Base-by-base conservation (phyloP, 208 protist species). In the Trichomonas tenax region DNA sequence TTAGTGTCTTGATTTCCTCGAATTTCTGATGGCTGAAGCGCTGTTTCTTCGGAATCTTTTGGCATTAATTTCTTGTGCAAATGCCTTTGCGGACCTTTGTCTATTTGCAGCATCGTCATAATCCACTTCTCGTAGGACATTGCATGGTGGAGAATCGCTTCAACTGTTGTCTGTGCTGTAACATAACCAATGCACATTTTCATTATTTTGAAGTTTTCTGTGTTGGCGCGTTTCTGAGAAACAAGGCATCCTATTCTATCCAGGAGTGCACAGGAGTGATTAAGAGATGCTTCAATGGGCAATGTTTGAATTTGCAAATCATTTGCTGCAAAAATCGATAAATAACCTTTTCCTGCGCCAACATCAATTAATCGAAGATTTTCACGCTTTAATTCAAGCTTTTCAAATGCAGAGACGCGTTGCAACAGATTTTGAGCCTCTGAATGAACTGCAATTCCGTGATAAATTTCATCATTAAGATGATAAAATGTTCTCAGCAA, bases 331-430 rank as follows among this genome's bases (percentile, higher is more conserved):
- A 93, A 93, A 38, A 93, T 38, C 14, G 86, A 93, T 49, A 93
- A 58, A 38, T 93, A 93, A 17, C 86, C 86, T 93, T 93, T 93
- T 93, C 86, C 86, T 26, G 86, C 86, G 44, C 86, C 86, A 93
- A 93, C 86, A 38, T 93, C 86, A 51, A 93, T 51, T 36, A 93
- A 58, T 6, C 17, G 1, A 4, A 93, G 9, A 51, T 93, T 93
- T 93, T 48, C 40, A 26, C 86, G 40, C 15, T 51, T 48, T 34
- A 93, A n/a, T 38, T 23, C 3, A 15, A 38, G 41, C 51, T 93
- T 93, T 41, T 93, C 44, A 38, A 38, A 6, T 34, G 17, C 11
- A 17, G 2, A 0, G 36, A 41, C n/a, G 10, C 2, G 26, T 38
- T 48, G 21, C 6, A 93, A 58, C 15, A 51, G 10, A 1, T 51